These are phyloP conservation scores for Tricholoma sp. DNA, from an alignment of 768 basidiomycete species.

Conservation along the genomic window DNA sequence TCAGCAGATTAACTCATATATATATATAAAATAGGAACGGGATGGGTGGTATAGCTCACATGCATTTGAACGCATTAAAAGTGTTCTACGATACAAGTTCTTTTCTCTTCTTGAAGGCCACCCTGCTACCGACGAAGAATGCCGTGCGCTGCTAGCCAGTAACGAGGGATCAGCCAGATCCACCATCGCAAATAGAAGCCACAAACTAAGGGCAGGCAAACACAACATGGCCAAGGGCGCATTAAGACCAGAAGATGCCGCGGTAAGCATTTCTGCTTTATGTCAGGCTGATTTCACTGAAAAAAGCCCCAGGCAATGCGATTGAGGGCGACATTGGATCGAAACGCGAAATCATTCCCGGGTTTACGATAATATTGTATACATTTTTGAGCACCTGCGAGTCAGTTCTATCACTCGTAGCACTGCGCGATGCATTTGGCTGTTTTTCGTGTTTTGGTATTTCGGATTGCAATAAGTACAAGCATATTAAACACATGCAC, in stretches of 20 bases:
- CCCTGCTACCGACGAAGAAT: constrained; percentile 68
- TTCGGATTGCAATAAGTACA: constrained; percentile 12
- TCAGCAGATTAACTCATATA: background rate
- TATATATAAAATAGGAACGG: constrained; percentile 47
- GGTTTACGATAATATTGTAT: constrained; percentile 17
- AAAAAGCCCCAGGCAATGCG: constrained; percentile 54
- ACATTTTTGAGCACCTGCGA: background rate
- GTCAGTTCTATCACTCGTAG: background rate
- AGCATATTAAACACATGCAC: constrained; percentile 13
- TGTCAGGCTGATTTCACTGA: background rate
- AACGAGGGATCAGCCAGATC: constrained; percentile 35
- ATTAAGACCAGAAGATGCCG: constrained; percentile 75
- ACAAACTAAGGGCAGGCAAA: constrained; percentile 61
- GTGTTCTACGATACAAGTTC: constrained; percentile 81
- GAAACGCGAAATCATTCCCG: constrained; percentile 38
- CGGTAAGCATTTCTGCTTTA: constrained; percentile 42
- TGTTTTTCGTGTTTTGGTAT: constrained; percentile 13
- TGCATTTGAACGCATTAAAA: constrained; percentile 79
- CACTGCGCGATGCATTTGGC: background rate
- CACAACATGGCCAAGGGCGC: constrained; percentile 91
- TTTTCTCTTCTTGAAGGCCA: constrained; percentile 72
- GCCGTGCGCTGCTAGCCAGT: constrained; percentile 52
- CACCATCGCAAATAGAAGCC: constrained; percentile 35
- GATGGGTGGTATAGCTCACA: constrained; percentile 87
- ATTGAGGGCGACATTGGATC: constrained; percentile 60